Evolutionary conservation across 768 basidiomycete species (phyloP), one percentile per base, ranked within the genome.

Genomic region (Russula emetica): DNA sequence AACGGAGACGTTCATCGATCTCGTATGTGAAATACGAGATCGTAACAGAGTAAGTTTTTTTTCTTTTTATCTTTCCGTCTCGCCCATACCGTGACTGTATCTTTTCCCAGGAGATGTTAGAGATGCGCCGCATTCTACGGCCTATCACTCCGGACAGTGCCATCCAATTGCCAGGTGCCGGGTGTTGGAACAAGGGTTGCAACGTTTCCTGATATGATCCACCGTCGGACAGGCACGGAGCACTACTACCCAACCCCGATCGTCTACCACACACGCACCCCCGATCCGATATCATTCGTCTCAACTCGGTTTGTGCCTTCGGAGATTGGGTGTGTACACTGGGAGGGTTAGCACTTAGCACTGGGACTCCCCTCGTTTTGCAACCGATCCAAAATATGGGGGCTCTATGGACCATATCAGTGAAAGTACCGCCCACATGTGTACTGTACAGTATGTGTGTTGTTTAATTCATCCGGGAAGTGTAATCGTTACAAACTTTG

Each of bases 1-100:
- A 59, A 94, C 96, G 68, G 92, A 96, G 77, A 90, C 93, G 26
- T 97, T 98, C 78, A 85, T 83, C 70, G 87, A 88, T 65, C 88
- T 98, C 68, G 94, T 98, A 34, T 85, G 94, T 40, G 90, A 94
- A 74, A 97, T 97, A 71, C 82, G 94, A 71, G 87, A 88, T 72
- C 94, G 91, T 74, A 97, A 95, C 80, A 92, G 89, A 82, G 94
- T 92, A 60, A 36, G 79, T 68, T 55, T 13, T n/a, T n/a, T 2
- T 16, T 6, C 13, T 52, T 26, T 18, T 36, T 32, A 24, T 51
- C 44, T 58, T 14, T 30, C 18, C 28, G 28, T 40, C 18, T 20
- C 8, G 8, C 26, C 14, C 14, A n/a, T 10, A 38, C 13, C 38
- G 36, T 16, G 13, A 16, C 38, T 16, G 11, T 38, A 38, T 38